These are phyloP conservation scores for Cephalotrichum gorgonifer DNA, from an alignment of 2,329 filamentous ascomycete genomes.

Conservation along the genomic window DNA sequence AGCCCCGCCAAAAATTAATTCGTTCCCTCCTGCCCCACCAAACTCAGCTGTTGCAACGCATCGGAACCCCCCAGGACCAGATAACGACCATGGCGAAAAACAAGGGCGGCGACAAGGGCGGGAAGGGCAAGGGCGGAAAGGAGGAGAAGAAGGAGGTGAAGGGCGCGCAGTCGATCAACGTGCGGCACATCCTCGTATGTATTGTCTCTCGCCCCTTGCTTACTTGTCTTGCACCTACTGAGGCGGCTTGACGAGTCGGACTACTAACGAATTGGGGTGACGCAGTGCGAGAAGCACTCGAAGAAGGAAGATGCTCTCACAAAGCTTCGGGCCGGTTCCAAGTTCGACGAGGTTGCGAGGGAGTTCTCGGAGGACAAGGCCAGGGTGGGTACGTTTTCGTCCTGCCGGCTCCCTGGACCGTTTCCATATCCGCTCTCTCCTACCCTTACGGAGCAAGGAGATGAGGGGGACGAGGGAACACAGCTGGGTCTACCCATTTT, in stretches of 20 bases:
- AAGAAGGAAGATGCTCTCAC: slow-evolving; percentile 68
- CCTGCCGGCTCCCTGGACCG: not conserved
- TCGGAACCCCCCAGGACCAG: not conserved
- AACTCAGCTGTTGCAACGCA: not conserved
- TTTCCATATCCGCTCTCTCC: not conserved
- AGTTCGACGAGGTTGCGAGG: slow-evolving; percentile 66
- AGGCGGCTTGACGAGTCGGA: no score
- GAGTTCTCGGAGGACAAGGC: slow-evolving; percentile 72
- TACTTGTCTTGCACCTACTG: not conserved
- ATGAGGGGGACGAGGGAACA: not conserved
- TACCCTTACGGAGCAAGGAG: not conserved
- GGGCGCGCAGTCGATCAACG: slow-evolving; percentile 59
- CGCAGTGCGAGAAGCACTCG: slow-evolving; percentile 61
- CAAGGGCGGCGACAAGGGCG: slow-evolving; percentile 16
- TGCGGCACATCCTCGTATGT: slow-evolving; percentile 57
- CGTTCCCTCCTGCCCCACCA: not conserved
- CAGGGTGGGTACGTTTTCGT: slow-evolving; percentile 37
- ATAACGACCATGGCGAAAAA: slow-evolving; percentile 13
- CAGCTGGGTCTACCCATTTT: no score
- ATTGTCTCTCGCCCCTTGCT: not conserved
- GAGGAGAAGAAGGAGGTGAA: slow-evolving; percentile 35
- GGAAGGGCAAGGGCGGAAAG: slow-evolving; percentile 24
- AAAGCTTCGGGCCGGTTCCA: slow-evolving; percentile 55
- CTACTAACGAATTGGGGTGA: no score
- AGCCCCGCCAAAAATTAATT: no score